A percentile compares a stretch with the other conserved stretches of the same genome.
These are phyloP conservation scores for Aphanomyces astaci DNA, from an alignment of 352 stramenopile genomes.

Conservation along the genomic window DNA sequence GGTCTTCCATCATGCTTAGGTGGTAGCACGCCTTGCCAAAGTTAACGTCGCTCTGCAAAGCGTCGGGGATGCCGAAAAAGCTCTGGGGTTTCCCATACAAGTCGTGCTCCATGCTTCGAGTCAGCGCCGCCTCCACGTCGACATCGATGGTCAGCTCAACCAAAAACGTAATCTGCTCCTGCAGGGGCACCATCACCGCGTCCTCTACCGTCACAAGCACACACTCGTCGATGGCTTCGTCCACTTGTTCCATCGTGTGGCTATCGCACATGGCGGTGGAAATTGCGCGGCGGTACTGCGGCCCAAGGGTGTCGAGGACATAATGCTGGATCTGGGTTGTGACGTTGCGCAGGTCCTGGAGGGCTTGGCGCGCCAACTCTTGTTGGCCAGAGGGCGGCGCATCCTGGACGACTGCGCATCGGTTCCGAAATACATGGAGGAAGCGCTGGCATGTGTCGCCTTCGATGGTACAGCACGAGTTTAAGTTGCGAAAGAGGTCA, in stretches of 20 bases:
- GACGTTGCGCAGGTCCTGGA: conserved; percentile 57
- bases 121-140: conserved; percentile 43
- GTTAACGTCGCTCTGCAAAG: conserved; percentile 64
- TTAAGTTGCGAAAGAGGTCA: conserved; percentile 65
- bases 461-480: conserved; percentile 52
- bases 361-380: conserved; percentile 41
- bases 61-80: conserved; percentile 69
- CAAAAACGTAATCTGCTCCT: conserved; percentile 66
- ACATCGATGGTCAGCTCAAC: conserved; percentile 54
- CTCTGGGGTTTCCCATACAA: conserved; percentile 52
- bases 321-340: conserved; percentile 74
- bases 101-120: conserved; percentile 47
- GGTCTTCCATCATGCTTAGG: conserved; percentile 77
- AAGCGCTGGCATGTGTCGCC: conserved; percentile 75
- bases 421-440: conserved; percentile 61
- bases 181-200: conserved; percentile 63
- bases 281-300: conserved; percentile 41
- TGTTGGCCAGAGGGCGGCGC: conserved; percentile 37
- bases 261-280: conserved; percentile 5
- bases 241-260: conserved; percentile 24
- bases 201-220: conserved; percentile 69
- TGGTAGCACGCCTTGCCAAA: conserved; percentile 76
- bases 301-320: conserved; percentile 49
- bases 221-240: conserved; percentile 59
- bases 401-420: conserved; percentile 51